Conservation (phyloP, 1,139 yeast species). For the Spencermartinsiella ligniputridi region DNA sequence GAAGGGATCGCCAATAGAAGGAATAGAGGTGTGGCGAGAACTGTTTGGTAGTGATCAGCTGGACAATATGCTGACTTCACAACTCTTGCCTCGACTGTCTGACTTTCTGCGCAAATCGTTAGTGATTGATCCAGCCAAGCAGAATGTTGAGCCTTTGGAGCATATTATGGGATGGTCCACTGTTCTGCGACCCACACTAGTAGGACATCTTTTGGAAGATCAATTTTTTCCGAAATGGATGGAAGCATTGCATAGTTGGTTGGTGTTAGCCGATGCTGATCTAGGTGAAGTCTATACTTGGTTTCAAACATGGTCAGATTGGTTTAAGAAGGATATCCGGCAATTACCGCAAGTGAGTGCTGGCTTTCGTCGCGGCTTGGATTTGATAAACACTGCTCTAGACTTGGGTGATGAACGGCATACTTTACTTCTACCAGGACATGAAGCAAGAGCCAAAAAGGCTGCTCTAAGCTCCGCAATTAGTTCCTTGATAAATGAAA, state of each 20-base stretch:
- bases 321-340: constrained; percentile 25
- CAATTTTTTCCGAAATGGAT: constrained; percentile 36
- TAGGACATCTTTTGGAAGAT: constrained; percentile 26
- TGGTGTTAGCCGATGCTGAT: constrained; percentile 20
- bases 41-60: constrained; percentile 35
- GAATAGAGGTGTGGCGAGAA: constrained; percentile 37
- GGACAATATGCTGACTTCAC: constrained; percentile 23
- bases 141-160: constrained; percentile 23
- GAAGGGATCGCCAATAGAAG: constrained; percentile 27
- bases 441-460: background rate
- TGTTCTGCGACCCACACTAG: constrained; percentile 16
- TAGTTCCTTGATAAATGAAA: background rate
- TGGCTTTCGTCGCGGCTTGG: constrained; percentile 30
- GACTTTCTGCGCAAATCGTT: constrained; percentile 25
- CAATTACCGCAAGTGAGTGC: constrained; percentile 21
- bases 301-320: constrained; percentile 32
- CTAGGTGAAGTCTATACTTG: constrained; percentile 28
- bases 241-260: constrained; percentile 30
- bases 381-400: constrained; percentile 34
- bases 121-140: constrained; percentile 32
- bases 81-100: constrained; percentile 36
- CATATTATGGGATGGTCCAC: constrained; percentile 29
- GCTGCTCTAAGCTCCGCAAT: background rate
- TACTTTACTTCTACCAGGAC: background rate
- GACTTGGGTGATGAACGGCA: constrained; percentile 21